Percentiles rank a stretch among this genome's conserved stretches.
phyloP scores from a whole-genome alignment of 768 basidiomycete genomes.

The Leccinum obscurum region DNA sequence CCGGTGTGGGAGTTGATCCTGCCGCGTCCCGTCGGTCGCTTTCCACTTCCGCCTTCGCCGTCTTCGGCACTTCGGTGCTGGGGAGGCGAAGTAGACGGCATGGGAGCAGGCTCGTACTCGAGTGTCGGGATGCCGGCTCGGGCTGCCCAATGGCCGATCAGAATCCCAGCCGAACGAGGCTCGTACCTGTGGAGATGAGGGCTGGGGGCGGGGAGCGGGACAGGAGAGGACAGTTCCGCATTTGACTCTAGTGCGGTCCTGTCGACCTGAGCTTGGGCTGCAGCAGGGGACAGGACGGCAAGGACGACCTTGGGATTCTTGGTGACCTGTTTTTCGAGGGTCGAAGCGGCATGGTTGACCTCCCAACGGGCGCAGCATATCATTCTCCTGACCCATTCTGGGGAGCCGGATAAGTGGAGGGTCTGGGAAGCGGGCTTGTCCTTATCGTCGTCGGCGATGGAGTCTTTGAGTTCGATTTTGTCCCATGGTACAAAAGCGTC shows the following conservation, averaged over 20 bases:
- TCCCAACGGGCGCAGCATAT: constrained; percentile 85
- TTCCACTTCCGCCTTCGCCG: constrained; percentile 36
- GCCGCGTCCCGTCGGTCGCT: constrained; percentile 28
- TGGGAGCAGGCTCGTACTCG: constrained; percentile 38
- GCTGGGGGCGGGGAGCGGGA: constrained; percentile 64
- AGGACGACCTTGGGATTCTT: constrained; percentile 55
- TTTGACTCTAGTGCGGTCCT: constrained; percentile 16
- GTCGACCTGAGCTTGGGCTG: constrained; percentile 29
- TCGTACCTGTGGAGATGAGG: no score
- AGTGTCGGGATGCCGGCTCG: constrained; percentile 54
- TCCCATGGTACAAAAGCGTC: constrained; percentile 86
- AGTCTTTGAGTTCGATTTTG: constrained; percentile 54
- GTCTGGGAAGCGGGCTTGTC: constrained; percentile 40
- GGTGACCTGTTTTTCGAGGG: constrained; percentile 23
- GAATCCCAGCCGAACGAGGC: no score
- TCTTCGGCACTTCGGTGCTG: constrained; percentile 29
- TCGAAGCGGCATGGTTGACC: constrained; percentile 48
- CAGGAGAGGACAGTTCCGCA: constrained; percentile 46
- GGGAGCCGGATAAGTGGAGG: no score
- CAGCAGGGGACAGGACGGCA: constrained; percentile 50
- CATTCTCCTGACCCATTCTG: constrained; percentile 71
- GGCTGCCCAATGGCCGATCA: no score
- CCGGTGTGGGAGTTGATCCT: constrained; percentile 29
- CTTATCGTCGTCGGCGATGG: constrained; percentile 23
- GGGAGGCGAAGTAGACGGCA: constrained; percentile 13